Evolutionary conservation across 257 asterid species (phyloP), one percentile per base, ranked within the genome.

Genomic region (Salvia miltiorrhiza): DNA sequence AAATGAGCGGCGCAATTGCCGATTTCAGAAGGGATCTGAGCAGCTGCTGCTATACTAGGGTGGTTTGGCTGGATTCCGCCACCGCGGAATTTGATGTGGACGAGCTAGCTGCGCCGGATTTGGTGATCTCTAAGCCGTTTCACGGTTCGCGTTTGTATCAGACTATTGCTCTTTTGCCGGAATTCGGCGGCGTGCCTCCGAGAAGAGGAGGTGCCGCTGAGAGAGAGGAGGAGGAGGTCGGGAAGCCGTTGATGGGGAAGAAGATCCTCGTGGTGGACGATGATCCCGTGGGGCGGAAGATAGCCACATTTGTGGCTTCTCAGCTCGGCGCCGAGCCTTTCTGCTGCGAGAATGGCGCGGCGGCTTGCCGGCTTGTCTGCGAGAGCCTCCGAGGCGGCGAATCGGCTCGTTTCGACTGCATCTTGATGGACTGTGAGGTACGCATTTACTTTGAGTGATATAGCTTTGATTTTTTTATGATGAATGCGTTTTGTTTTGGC

Each of bases 361-460:
- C 77, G 59, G 96, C 95, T 44, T 62, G 74, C 19, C 32, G 37
- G 76, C 80, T 79, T 19, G 88, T 90, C 50, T 43, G 70, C 72
- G 32, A 17, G 41, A 69, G 72, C 35, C 68, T 82, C 1, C 20
- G n/a, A n/a, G n/a, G 74, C 65, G 67, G 39, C 32, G n/a, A 43
- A 19, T 40, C 26, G 37, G 30, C 24, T 24, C 88, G 92, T 9
- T 93, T 79, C 24, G 90, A 86, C 70, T 90, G 80, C 50, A 82
- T 90, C 43, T 75, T 93, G 39, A 90, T 93, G 97, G 99, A 88
- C 35, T 93, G 95, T 19, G 79, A 87, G 96, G 98, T 88, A 23
- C 48, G 35, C 5, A 4, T 30, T 30, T 30, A 4, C 35, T 30
- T 1, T 26, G 30, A 26, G 30, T 26, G 30, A 26, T 26, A 26